Percentiles rank a stretch among this genome's conserved stretches.
phyloP scores from a whole-genome alignment of 2,329 filamentous ascomycete species.

The Penicillium griseofulvum region DNA sequence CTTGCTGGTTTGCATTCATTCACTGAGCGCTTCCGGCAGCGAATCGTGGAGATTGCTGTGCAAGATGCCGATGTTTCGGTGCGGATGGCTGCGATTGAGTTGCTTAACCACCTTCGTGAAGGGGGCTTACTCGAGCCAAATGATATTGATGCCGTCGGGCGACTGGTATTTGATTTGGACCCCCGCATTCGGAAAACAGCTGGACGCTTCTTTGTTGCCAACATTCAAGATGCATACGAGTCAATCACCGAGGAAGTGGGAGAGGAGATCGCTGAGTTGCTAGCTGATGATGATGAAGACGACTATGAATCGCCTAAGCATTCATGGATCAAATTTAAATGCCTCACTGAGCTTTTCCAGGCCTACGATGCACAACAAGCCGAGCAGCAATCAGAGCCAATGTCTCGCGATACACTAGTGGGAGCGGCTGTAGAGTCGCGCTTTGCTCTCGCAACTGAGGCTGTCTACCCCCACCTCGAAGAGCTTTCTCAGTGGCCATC shows the following conservation, averaged over 20 bases:
- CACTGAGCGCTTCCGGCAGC: conserved; percentile 82
- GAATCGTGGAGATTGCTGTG: conserved; percentile 89
- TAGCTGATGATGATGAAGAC: conserved; percentile 68
- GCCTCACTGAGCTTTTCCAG: conserved; percentile 76
- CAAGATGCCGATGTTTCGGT: conserved; percentile 79
- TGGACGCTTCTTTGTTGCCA: conserved; percentile 84
- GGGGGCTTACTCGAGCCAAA: conserved; percentile 84
- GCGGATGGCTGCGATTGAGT: conserved; percentile 73
- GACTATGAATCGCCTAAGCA: conserved; percentile 72
- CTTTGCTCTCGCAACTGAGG: conserved; percentile 81
- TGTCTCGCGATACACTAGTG: conserved; percentile 48
- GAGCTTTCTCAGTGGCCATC: conserved; percentile 86
- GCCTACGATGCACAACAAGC: conserved; percentile 70
- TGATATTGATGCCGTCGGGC: conserved; percentile 85
- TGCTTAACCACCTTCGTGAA: conserved; percentile 78
- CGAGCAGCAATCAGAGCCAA: conserved; percentile 28
- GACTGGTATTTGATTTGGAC: conserved; percentile 85
- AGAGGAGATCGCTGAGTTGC: conserved; percentile 72
- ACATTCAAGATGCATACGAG: conserved; percentile 77
- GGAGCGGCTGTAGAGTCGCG: conserved; percentile 71
- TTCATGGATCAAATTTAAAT: conserved; percentile 91
- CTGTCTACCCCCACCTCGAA: conserved; percentile 75
- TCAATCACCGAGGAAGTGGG: conserved; percentile 79
- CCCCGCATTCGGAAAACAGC: conserved; percentile 81
- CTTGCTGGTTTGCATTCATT: conserved; percentile 78